phyloP scores from a whole-genome alignment of 1,284 basidiomycete species.

The Cystobasidium sp. region DNA sequence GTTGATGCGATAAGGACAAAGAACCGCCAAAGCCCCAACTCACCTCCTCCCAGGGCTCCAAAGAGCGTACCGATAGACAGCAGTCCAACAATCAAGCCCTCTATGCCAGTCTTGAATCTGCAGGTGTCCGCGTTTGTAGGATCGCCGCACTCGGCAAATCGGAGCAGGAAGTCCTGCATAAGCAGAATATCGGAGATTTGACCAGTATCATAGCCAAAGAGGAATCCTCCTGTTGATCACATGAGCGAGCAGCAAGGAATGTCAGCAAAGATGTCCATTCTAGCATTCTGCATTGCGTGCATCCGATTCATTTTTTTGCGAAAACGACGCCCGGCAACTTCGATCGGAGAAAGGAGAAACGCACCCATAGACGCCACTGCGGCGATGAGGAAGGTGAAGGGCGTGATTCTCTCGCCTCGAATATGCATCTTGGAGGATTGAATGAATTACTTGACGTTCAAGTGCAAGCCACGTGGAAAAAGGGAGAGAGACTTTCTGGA shows the following conservation, averaged over 20 bases:
- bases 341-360: slow-evolving; percentile 1
- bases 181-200: slow-evolving; percentile 45
- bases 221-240: slow-evolving; percentile 21
- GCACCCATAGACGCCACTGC: slow-evolving; percentile 40
- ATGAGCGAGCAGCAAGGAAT: background rate
- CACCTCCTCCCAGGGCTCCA: slow-evolving; percentile 53
- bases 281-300: background rate
- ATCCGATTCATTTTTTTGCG: background rate
- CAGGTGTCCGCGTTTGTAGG: slow-evolving; percentile 55
- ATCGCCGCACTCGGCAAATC: slow-evolving; percentile 66
- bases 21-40: slow-evolving; percentile 60
- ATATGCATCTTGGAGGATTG: slow-evolving; percentile 38
- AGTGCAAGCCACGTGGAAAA: background rate
- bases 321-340: background rate
- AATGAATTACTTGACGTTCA: background rate
- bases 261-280: background rate
- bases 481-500: background rate
- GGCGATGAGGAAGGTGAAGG: slow-evolving; percentile 38
- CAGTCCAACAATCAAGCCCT: slow-evolving; percentile 69
- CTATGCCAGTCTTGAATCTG: slow-evolving; percentile 52
- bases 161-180: slow-evolving; percentile 72
- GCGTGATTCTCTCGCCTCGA: slow-evolving; percentile 44
- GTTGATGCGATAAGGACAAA: slow-evolving; percentile 12
- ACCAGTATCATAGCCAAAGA: slow-evolving; percentile 47
- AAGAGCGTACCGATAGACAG: slow-evolving; percentile 59